Evolutionary conservation across 768 basidiomycete species (phyloP), one percentile per base, ranked within the genome.

Genomic region (Termitomyces sp.): DNA sequence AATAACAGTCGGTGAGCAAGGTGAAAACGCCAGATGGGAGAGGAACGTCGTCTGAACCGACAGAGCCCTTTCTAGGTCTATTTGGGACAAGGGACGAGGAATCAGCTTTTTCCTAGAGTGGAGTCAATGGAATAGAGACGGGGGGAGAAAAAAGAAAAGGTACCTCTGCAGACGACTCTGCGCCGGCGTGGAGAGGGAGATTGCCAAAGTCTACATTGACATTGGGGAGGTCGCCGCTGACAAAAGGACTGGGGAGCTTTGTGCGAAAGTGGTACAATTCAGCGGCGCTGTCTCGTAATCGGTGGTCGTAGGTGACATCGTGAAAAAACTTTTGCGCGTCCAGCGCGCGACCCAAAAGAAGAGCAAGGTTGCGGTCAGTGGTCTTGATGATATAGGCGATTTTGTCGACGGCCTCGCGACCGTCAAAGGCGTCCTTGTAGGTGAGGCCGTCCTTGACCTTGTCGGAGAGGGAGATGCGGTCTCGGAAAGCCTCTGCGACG

Each of bases 261-360:
- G 91, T 88, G 63, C 86, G 81, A 73, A 99, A 98, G 69, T 96
- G 95, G 73, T 98, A 99, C 33, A 99, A 74, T 73, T 99, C 97
- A 61, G 81, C 81, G 0, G 86, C 76, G 66, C 86, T 93, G 73
- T 98, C 97, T 53, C 97, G 79, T 58, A 99, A 71, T 15, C 96
- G 88, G 71, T 99, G 97, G 68, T 98, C 96, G 69, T 98, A 99
- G 9, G 97, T 98, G 64, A 99, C 97, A 68, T 98, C 97, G 68
- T 99, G 97, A 70, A 99, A 98, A 75, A 94, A 98, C 75, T 98
- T 98, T 72, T 98, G 97, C 9, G 95, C 90, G 68, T 98, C 97
- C 55, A 99, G 78, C 3, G 97, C 95, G 44, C 97, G 84, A 6
- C 97, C 97, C n/a, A 98, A 82, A 2, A 99, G 79, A 47, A 98